A percentile compares a stretch with the other conserved stretches of the same genome.
Evolutionary conservation across 306 rosid genomes (phyloP).

Genomic region (Crotalaria pallida): DNA sequence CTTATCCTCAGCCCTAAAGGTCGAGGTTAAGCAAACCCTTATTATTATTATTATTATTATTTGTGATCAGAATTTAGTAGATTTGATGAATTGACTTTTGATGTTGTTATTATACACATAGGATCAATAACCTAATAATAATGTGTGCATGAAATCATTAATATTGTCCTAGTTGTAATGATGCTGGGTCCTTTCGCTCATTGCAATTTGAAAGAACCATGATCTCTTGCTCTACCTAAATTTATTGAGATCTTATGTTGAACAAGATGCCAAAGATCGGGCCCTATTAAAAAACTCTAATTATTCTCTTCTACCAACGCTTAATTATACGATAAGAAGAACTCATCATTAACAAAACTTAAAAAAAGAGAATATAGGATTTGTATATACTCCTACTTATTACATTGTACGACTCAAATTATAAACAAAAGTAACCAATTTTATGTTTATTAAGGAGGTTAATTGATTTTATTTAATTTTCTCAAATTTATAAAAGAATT

Average conservation of each 20-base stretch:
- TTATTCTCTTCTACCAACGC: not conserved
- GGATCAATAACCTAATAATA: not conserved
- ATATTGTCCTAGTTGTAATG: slow-evolving; percentile 13
- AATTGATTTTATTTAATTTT: too few species aligned
- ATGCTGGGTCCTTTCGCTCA: slow-evolving; percentile 22
- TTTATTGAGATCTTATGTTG: not conserved
- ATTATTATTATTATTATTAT: too few species aligned
- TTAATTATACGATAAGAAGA: not conserved
- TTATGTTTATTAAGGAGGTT: too few species aligned
- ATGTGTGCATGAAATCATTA: slow-evolving; percentile 20
- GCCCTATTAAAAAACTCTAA: not conserved
- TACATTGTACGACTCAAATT: too few species aligned
- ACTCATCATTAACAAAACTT: not conserved
- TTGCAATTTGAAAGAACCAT: slow-evolving; percentile 19
- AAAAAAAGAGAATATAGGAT: too few species aligned
- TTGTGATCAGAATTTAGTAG: too few species aligned
- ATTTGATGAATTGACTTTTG: not conserved
- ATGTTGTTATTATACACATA: not conserved
- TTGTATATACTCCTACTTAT: too few species aligned
- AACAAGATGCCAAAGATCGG: not conserved
- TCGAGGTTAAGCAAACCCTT: too few species aligned
- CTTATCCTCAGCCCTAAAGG: too few species aligned
- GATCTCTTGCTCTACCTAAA: slow-evolving; percentile 9
- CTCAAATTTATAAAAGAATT: too few species aligned
- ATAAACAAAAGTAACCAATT: too few species aligned